Evolutionary conservation across 768 basidiomycete genomes (phyloP), one percentile per base, ranked within the genome.

Genomic region (Phaffia tasmanica): DNA sequence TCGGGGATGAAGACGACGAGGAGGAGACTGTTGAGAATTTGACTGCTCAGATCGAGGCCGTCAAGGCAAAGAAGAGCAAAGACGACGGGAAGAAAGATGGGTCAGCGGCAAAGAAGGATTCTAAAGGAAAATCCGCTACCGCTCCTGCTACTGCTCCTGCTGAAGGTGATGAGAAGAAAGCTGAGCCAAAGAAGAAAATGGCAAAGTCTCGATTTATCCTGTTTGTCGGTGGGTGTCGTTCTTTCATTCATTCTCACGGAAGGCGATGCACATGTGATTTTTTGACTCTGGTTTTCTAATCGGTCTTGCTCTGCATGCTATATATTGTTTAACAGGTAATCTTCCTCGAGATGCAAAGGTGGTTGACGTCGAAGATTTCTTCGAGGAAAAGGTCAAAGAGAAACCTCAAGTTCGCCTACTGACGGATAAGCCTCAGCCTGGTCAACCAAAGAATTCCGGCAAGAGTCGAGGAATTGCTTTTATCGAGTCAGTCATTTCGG

Each of bases 391-490:
- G 29, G 27, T 69, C 62, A 47, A 69, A 49, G 63, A 54, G 27
- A 59, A 54, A 25, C 67, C 67, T 46, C 29, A 29, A 27, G 67
- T 69, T 27, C 67, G 67, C 18, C 62, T 69, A 32, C 30, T 69
- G 3, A 69, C 67, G 14, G 58, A 56, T 7, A 64, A 69, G 50
- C 67, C 67, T 25, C 62, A 63, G 18, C 67, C 62, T 7, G 50
- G 50, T 49, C 53, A 59, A 14, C 54, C 67, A 16, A 57, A 48
- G 19, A 59, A 61, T 58, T 25, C 35, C 19, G 67, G 67, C 21
- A 63, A 64, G 47, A 42, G 35, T 15, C 29, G 67, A 50, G 67
- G 67, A 6, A 64, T 69, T 53, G 67, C 67, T 2, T 69, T 64
- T 35, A 56, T 69, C 48, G 62, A 64, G 62, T 69, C 48, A 46